A percentile compares a stretch with the other conserved stretches of the same genome.
Evolutionary conservation across 2,329 filamentous ascomycete species (phyloP).

Genomic region (Xylaria arbuscula): DNA sequence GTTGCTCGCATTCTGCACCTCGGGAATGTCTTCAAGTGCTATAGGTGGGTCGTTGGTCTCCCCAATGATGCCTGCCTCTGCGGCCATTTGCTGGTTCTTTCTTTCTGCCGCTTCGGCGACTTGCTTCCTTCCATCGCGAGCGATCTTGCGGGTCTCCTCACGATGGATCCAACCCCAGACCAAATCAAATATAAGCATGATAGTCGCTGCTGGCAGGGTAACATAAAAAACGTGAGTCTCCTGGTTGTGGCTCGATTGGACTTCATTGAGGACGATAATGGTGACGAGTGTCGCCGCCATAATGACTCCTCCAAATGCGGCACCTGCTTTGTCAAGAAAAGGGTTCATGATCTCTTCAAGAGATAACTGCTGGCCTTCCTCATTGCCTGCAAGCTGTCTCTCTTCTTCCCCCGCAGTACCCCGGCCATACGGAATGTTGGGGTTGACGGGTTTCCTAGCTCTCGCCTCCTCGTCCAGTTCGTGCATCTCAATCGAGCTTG

Average conservation of each 20-base stretch:
- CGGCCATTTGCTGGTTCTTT: constrained; percentile 42
- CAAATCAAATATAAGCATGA: constrained; percentile 77
- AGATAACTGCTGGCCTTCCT: constrained; percentile 66
- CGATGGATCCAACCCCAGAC: constrained; percentile 71
- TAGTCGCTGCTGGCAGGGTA: constrained; percentile 73
- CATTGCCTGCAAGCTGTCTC: constrained; percentile 56
- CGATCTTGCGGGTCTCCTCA: constrained; percentile 71
- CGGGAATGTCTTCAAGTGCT: constrained; percentile 1
- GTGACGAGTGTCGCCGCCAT: constrained; percentile 76
- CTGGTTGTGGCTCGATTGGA: constrained; percentile 61
- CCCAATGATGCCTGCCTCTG: constrained; percentile 25
- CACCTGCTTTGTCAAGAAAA: constrained; percentile 74
- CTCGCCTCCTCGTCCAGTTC: constrained; percentile 69
- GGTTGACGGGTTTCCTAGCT: constrained; percentile 71
- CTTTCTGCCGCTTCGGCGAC: constrained; percentile 49
- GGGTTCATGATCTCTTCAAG: constrained; percentile 82
- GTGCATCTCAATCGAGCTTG: constrained; percentile 74
- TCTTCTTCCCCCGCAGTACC: constrained; percentile 66
- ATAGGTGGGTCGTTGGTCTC: not conserved
- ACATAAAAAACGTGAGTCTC: constrained; percentile 74
- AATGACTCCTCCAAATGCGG: constrained; percentile 70
- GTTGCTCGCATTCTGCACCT: constrained; percentile 14
- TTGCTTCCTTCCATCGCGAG: constrained; percentile 64
- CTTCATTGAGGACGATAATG: constrained; percentile 71
- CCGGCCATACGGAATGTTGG: constrained; percentile 75